Percentiles rank a stretch among this genome's conserved stretches.
phyloP scores from a whole-genome alignment of 2,329 filamentous ascomycete genomes.

The Cladorrhinum sp. region DNA sequence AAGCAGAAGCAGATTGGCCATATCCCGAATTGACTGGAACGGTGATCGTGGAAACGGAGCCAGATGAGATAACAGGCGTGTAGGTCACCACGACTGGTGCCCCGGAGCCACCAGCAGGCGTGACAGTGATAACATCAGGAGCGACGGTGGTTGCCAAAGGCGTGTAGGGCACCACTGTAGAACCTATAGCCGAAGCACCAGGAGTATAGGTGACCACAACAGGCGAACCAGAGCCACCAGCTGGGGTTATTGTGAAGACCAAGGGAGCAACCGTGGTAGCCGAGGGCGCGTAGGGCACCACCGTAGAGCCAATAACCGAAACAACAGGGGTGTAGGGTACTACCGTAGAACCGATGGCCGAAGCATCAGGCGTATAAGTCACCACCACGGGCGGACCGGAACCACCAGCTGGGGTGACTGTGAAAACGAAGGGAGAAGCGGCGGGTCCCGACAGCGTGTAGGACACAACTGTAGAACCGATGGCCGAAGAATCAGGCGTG shows the following conservation, averaged over 20 bases:
- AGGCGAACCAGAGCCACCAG: slow-evolving; percentile 5
- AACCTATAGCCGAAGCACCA: not conserved
- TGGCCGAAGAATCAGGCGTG: slow-evolving; percentile 17
- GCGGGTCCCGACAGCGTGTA: slow-evolving; percentile 10
- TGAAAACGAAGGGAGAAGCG: not conserved
- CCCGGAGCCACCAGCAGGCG: not conserved
- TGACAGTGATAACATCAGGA: not conserved
- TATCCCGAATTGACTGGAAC: not conserved
- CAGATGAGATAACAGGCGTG: not conserved
- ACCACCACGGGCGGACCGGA: slow-evolving; percentile 11
- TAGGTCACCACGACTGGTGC: not conserved
- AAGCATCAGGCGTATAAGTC: slow-evolving; percentile 13
- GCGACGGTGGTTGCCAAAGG: not conserved
- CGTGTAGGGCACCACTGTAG: slow-evolving; percentile 6
- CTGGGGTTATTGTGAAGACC: slow-evolving; percentile 4
- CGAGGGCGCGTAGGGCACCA: no score
- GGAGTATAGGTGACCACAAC: slow-evolving; percentile 18
- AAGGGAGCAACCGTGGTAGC: slow-evolving; percentile 14
- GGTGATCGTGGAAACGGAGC: not conserved
- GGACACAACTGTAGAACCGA: not conserved
- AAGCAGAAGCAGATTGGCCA: not conserved
- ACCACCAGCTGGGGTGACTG: not conserved
- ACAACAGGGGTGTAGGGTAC: not conserved
- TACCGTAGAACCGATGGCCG: no score
- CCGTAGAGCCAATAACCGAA: not conserved